Base-by-base conservation (phyloP, 192 early-diverging fungal species). In the Ramicandelaber brevisporus region DNA sequence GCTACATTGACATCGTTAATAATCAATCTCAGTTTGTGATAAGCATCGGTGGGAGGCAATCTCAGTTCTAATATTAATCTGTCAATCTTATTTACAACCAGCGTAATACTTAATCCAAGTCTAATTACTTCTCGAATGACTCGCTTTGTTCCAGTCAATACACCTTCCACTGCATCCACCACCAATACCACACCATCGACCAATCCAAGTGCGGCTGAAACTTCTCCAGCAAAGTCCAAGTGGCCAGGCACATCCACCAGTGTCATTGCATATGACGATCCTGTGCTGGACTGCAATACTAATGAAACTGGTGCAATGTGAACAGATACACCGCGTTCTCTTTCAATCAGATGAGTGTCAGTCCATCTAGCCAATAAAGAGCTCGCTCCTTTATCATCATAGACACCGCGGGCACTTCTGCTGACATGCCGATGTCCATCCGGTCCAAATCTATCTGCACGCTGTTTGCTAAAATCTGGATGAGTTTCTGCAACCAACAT, bases 41-140 rank as follows among this genome's bases (percentile, higher is more conserved):
- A 98, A 5, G 89, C 89, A 55, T 95, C 93, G 6, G 59, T 68
- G 5, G 93, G 93, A 15, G 93, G 93, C 20, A 98, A 55, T 33
- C 87, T 90, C 10, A 98, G 61, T 47, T 98, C 93, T 14, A 93
- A 28, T 21, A 98, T 93, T 31, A 98, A 52, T n/a, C 93, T 73
- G 56, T 98, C 93, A 4, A 98, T 66, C 57, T 98, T 98, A 70
- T 85, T 95, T 30, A 98, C 58, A n/a, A 95, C 71, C 26, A 98
- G 54, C 2, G 73, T 73, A 27, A 98, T 60, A 11, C 66, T 50
- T 15, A 93, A 38, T 2, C 63, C 61, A 40, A 90, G 81, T 22
- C 60, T 57, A 17, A 90, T 68, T 13, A 78, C 61, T 17, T 82
- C 68, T 15, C 60, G 57, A 40, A 98, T 87, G 16, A 82, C 40